phyloP scores from a whole-genome alignment of 2,329 filamentous ascomycete species.

The Phialemonium atrogriseum region DNA sequence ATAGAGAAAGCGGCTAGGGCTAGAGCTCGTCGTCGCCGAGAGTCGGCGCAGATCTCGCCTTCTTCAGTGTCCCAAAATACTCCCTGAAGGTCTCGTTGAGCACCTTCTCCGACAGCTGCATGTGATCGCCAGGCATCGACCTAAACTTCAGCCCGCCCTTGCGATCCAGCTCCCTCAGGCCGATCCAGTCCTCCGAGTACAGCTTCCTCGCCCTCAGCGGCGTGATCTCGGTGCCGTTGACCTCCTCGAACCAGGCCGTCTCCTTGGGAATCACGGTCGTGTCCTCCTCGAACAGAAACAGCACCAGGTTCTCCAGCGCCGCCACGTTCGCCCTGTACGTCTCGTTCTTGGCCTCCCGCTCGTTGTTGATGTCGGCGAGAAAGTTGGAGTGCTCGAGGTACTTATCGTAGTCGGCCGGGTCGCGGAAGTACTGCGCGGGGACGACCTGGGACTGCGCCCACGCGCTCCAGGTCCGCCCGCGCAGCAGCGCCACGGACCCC shows the following conservation, averaged over 20 bases:
- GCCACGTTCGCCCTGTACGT: conserved; percentile 66
- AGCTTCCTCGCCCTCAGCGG: conserved; percentile 60
- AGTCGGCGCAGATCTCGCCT: too few relatives aligned
- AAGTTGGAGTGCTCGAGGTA: conserved; percentile 83
- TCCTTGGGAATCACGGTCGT: conserved; percentile 82
- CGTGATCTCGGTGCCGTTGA: conserved; percentile 62
- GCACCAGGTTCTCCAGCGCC: conserved; percentile 66
- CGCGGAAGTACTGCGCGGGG: conserved; percentile 90
- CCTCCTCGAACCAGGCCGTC: conserved; percentile 83
- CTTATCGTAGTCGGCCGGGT: conserved; percentile 54
- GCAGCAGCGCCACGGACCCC: conserved; percentile 68
- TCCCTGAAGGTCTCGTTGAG: conserved; percentile 57
- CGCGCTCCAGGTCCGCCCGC: conserved; percentile 69
- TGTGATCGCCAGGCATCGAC: conserved; percentile 69
- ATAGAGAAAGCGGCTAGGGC: too few relatives aligned
- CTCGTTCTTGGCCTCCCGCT: conserved; percentile 64
- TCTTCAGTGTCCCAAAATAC: conserved; percentile 52
- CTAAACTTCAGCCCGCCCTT: conserved; percentile 72
- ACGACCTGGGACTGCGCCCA: conserved; percentile 76
- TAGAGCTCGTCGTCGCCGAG: too few relatives aligned
- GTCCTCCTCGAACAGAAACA: conserved; percentile 87
- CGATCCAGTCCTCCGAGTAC: conserved; percentile 91
- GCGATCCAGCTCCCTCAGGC: conserved; percentile 68
- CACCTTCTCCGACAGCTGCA: conserved; percentile 63
- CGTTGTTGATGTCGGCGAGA: conserved; percentile 94